A percentile compares a stretch with the other conserved stretches of the same genome.
phyloP scores from a whole-genome alignment of 2,329 filamentous ascomycete species.

The Arthrinium phaeospermum region DNA sequence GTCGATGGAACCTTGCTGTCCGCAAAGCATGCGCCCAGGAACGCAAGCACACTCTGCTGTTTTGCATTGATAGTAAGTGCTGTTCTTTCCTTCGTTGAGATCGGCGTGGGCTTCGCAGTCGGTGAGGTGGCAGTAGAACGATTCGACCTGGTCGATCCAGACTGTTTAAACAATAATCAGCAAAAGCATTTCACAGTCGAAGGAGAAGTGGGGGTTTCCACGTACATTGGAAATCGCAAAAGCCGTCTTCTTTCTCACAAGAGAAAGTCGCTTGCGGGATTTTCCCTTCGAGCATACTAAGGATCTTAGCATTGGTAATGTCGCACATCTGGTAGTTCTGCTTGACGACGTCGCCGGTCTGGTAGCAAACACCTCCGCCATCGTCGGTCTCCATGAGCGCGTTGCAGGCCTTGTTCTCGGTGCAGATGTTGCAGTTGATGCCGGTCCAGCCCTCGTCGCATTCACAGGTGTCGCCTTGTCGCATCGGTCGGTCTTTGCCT shows the following conservation, averaged over 20 bases:
- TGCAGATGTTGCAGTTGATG: conserved; percentile 98
- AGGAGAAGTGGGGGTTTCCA: conserved; percentile 6
- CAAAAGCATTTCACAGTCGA: not conserved
- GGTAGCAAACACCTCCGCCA: conserved; percentile 86
- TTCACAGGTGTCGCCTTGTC: conserved; percentile 73
- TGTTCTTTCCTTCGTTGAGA: conserved; percentile 74
- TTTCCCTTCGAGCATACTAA: conserved; percentile 81
- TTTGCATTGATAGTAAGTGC: conserved; percentile 83
- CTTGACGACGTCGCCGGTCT: conserved; percentile 86
- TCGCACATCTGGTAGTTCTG: conserved; percentile 98
- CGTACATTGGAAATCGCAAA: conserved; percentile 95
- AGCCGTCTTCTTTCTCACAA: conserved; percentile 74
- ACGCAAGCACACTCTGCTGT: conserved; percentile 88
- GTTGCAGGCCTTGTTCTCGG: conserved; percentile 81
- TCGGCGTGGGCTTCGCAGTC: conserved; percentile 77
- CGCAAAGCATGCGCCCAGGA: conserved; percentile 90
- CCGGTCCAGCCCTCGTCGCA: conserved; percentile 95
- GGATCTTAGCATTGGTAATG: conserved; percentile 94
- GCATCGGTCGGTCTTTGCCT: conserved; percentile 77
- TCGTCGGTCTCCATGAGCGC: conserved; percentile 83
- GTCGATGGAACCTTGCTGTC: conserved; percentile 88
- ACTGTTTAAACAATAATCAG: conserved; percentile 56
- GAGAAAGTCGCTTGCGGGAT: conserved; percentile 94
- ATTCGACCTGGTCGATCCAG: conserved; percentile 93
- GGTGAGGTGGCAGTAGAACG: conserved; percentile 92